A percentile compares a stretch with the other conserved stretches of the same genome.
Evolutionary conservation across 2,329 filamentous ascomycete species (phyloP).

Genomic region (Hortaea werneckii): DNA sequence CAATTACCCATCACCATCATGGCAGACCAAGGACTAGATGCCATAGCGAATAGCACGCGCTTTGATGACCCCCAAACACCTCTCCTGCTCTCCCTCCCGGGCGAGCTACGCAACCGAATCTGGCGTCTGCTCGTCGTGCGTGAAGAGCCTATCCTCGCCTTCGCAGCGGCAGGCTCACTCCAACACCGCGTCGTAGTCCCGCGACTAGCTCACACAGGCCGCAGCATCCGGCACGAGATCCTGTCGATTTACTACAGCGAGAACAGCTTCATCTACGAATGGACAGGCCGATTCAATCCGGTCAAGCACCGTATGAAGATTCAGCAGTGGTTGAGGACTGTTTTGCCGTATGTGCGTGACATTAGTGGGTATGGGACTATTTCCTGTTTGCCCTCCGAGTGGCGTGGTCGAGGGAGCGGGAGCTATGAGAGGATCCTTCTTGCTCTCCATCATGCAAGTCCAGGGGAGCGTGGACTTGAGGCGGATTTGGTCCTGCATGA

Average conservation of each 20-base stretch:
- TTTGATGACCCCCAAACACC: too few relatives aligned
- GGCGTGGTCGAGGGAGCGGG: neutral
- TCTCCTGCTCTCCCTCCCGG: neutral
- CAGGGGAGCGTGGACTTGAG: too few relatives aligned
- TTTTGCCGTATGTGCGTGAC: neutral
- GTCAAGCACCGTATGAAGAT: neutral
- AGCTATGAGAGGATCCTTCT: neutral
- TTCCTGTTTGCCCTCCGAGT: neutral
- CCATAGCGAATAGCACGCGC: too few relatives aligned
- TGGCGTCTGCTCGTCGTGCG: neutral
- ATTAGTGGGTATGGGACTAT: neutral
- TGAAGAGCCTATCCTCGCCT: neutral
- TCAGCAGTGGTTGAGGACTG: neutral
- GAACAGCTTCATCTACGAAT: conserved; percentile 1
- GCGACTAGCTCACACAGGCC: neutral
- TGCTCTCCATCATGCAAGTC: too few relatives aligned
- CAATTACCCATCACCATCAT: too few relatives aligned
- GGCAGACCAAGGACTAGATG: too few relatives aligned
- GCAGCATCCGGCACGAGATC: neutral
- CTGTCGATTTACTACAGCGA: conserved; percentile 2
- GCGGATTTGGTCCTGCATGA: too few relatives aligned
- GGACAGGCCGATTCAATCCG: neutral
- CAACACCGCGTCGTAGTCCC: neutral
- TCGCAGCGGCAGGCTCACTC: neutral
- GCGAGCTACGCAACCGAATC: conserved; percentile 1